Evolutionary conservation across 805 yeast species (phyloP), one percentile per base, ranked within the genome.

Genomic region (Monosporozyma aerobia): DNA sequence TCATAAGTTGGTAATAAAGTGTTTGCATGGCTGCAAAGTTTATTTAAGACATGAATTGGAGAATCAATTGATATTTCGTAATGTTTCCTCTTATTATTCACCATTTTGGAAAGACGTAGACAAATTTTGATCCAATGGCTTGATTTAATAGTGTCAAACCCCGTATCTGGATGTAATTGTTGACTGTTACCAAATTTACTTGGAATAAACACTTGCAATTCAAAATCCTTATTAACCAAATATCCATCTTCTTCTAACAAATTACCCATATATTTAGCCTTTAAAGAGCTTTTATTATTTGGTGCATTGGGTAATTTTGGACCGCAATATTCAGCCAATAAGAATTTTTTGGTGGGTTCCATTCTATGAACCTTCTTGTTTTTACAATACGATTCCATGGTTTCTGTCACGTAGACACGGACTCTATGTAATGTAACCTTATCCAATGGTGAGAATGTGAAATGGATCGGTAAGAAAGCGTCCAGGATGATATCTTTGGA

Each of bases 101-200:
- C 82, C n/a, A 75, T 63, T 58, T 78, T 80, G 5, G 96, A 87
- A 41, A 94, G 73, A 50, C 98, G 73, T 50, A 94, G 70, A 57
- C 95, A 85, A 14, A 94, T 78, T 69, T 94, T 94, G 61, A 94
- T 82, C 97, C 99, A 94, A 70, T 94, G 99, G 62, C 87, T 92
- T 6, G 94, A 78, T 69, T 89, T 90, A 56, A 94, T 89, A 59
- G 82, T 82, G 25, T 78, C 80, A 59, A 77, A 84, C 2, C 87
- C 80, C 0, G 97, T 87, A 68, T 94, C 95, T 1, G 98, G 96
- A 61, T 89, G 96, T 30, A 85, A 69, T 53, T 72, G 75, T 51
- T 75, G 77, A 47, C 77, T 77, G 25, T 77, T 78, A 50, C 77
- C 77, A 53, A 88, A 73, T 49, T 72, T 72, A 56, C 81, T 81